A percentile compares a stretch with the other conserved stretches of the same genome.
Evolutionary conservation across 2,329 filamentous ascomycete species (phyloP).

Genomic region (Alternaria ethzedia): DNA sequence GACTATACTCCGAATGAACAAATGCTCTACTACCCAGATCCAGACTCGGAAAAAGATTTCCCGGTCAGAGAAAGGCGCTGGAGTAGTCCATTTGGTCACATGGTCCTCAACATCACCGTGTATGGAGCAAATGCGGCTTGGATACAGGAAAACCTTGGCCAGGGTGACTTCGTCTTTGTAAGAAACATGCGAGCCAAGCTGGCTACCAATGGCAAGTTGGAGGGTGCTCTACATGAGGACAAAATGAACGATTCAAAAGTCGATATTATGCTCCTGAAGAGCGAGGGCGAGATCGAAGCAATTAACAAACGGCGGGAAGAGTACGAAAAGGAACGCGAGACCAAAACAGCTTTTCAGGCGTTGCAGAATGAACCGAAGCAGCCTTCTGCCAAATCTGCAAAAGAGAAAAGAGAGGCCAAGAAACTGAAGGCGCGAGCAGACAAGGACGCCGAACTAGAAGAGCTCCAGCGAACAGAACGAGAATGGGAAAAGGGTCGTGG

Average conservation of each 20-base stretch:
- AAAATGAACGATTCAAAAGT: conserved; percentile 58
- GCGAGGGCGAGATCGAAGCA: conserved; percentile 15
- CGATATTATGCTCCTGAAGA: conserved; percentile 55
- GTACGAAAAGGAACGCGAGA: conserved; percentile 57
- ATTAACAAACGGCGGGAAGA: conserved; percentile 65
- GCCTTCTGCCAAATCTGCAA: conserved; percentile 21
- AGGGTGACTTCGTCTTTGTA: conserved; percentile 69
- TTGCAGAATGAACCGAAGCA: conserved; percentile 27
- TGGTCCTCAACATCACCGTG: conserved; percentile 73
- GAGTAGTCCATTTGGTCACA: conserved; percentile 76
- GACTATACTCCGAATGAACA: conserved; percentile 57
- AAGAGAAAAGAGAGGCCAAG: conserved; percentile 47
- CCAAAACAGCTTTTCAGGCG: conserved; percentile 19
- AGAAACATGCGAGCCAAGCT: conserved; percentile 75
- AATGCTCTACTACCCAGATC: conserved; percentile 64
- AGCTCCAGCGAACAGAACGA: conserved; percentile 31
- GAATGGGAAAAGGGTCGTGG: conserved; percentile 18
- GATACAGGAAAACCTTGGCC: conserved; percentile 62
- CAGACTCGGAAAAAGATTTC: conserved; percentile 30
- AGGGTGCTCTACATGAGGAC: conserved; percentile 75
- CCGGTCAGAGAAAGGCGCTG: conserved; percentile 57
- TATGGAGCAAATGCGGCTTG: conserved; percentile 71
- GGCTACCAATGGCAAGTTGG: conserved; percentile 62
- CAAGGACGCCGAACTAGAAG: conserved; percentile 39
- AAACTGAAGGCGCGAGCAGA: conserved; percentile 44